Base-by-base conservation (phyloP, 2,329 filamentous ascomycete genomes). In the Neofusicoccum ribis region DNA sequence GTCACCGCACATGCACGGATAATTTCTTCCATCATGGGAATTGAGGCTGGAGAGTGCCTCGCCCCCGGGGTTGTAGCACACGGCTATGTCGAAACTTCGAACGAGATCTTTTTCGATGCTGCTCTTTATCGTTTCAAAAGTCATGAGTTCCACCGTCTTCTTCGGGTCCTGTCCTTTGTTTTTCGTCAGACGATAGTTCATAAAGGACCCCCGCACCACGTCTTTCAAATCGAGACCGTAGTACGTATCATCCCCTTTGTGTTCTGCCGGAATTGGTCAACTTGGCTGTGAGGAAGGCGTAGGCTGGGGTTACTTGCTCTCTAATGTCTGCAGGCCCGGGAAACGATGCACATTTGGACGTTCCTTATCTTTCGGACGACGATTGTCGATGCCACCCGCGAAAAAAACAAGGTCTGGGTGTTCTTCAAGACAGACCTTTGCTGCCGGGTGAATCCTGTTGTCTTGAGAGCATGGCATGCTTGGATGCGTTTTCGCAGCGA, bases 1-100 rank as follows among this genome's bases (percentile, higher is more conserved):
- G 8, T 69, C 56, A n/a, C 70, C 68, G 43, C 68, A 69, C 66
- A 69, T 67, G 61, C 70, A 71, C 3, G 70, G 67, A 27, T 65
- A 70, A 51, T 70, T 70, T 15, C 63, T 60, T 0, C 46, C 36
- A 0, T 67, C n/a, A 31, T 5, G 6, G 1, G 9, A 8, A 34
- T 65, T 64, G 2, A 70, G 64, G 31, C 65, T 66, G 11, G 63
- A 66, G 15, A 71, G 69, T 11, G 70, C 46, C 36, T 69, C 66
- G 41, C 70, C 70, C 6, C 37, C 37, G 12, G 67, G 67, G 12
- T 68, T 70, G 15, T 41, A 34, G 31, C 64, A 69, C n/a, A 60
- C 27, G 9, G 56, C 41, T 20, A 60, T 5, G 27, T 37, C 41
- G 41, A 60, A 36, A 5, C 31, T 5, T 11, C 15, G 27, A 9